Percentiles rank a stretch among this genome's conserved stretches.
Conservation (phyloP, 2,329 filamentous ascomycete species). For the Bipolaris cookei region DNA sequence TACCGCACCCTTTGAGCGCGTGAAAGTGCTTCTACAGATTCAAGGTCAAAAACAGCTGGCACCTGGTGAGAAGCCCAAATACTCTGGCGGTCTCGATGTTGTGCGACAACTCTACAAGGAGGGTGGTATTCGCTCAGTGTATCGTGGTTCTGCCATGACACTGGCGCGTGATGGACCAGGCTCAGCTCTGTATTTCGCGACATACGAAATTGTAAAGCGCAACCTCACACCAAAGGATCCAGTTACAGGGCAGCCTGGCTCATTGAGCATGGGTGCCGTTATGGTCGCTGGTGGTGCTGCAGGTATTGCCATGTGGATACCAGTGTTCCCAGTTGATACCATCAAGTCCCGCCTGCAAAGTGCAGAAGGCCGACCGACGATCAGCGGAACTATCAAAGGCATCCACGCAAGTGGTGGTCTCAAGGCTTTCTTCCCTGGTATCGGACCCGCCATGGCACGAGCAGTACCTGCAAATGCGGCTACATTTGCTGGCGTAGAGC, state of each 20-base stretch:
- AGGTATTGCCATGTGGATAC: conserved; percentile 98
- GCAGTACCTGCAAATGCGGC: conserved; percentile 96
- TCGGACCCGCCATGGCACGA: conserved; percentile 88
- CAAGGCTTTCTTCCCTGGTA: conserved; percentile 96
- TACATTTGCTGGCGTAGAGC: conserved; percentile 86
- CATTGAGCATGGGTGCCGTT: conserved; percentile 81
- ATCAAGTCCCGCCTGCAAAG: conserved; percentile 95
- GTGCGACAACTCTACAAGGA: conserved; percentile 91
- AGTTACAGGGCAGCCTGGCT: conserved; percentile 71
- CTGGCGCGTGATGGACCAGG: conserved; percentile 93
- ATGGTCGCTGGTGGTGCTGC: conserved; percentile 87
- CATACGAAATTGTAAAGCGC: conserved; percentile 95
- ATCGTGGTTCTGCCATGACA: conserved; percentile 88
- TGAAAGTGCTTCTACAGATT: conserved; percentile 97
- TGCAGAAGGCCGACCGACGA: conserved; percentile 80
- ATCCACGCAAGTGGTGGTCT: conserved; percentile 84
- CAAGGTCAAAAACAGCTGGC: conserved; percentile 87
- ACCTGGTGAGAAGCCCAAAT: conserved; percentile 90
- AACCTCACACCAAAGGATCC: conserved; percentile 82
- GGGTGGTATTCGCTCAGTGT: conserved; percentile 88
- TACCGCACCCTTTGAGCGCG: conserved; percentile 98
- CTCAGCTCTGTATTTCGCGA: conserved; percentile 92
- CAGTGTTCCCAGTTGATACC: conserved; percentile 96
- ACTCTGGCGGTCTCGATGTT: conserved; percentile 85
- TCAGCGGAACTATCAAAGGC: conserved; percentile 78